A percentile compares a stretch with the other conserved stretches of the same genome.
These are phyloP conservation scores for Cyberlindnera petersonii DNA, from an alignment of 805 yeast species.

Conservation along the genomic window DNA sequence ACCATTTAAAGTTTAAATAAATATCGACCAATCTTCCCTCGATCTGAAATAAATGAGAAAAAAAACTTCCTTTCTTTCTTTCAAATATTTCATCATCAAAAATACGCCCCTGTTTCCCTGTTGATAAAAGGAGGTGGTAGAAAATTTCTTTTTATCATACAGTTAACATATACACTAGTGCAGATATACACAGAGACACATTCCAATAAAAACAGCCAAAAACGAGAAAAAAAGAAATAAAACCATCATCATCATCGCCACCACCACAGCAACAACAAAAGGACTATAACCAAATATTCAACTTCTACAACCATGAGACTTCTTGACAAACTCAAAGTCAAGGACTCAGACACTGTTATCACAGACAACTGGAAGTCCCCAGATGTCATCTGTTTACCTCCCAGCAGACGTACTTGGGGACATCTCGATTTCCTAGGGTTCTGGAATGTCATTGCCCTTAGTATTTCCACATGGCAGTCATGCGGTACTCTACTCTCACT, in stretches of 20 bases:
- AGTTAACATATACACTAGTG: no score
- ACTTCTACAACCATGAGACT: constrained; percentile 1
- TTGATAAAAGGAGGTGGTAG: no score
- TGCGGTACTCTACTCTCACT: constrained; percentile 40
- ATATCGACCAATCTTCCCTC: no score
- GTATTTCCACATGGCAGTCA: constrained; percentile 39
- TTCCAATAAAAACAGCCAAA: no score
- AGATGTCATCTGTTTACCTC: constrained; percentile 44
- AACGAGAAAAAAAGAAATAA: background rate
- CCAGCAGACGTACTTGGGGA: constrained; percentile 44
- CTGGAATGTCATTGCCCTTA: constrained; percentile 39
- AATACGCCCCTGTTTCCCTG: no score
- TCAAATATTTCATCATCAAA: no score
- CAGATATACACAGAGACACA: no score
- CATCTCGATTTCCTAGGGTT: constrained; percentile 37
- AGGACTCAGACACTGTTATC: constrained; percentile 20
- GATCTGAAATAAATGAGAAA: no score
- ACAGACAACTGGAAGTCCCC: constrained; percentile 31
- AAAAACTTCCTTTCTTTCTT: no score
- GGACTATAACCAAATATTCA: background rate
- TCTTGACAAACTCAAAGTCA: constrained; percentile 16
- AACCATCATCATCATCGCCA: background rate
- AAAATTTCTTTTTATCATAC: no score
- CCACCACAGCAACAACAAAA: background rate
- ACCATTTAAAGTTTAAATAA: no score